These are phyloP conservation scores for Trichoderma sp. DNA, from an alignment of 2,329 filamentous ascomycete species.

Conservation along the genomic window DNA sequence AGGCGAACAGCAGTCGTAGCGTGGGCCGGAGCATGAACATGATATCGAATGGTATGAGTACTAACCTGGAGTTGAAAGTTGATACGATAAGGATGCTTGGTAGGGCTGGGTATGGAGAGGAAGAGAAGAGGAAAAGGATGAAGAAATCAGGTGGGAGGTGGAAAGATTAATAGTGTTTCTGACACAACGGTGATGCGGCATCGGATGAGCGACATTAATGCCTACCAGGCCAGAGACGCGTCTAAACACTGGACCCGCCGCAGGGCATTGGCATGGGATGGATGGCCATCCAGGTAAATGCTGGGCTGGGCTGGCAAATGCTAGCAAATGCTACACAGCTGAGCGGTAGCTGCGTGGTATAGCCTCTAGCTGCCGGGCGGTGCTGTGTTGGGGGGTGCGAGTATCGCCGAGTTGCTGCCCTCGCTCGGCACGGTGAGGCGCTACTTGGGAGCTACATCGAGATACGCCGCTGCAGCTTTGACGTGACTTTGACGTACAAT, in stretches of 20 bases:
- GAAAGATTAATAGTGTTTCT: constrained; percentile 20
- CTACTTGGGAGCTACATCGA: background rate
- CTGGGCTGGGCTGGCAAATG: background rate
- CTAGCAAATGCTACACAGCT: background rate
- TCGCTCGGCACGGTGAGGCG: background rate
- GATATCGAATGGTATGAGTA: background rate
- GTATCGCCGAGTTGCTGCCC: constrained; percentile 1
- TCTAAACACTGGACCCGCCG: background rate
- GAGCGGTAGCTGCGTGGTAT: background rate
- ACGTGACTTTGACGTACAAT: background rate
- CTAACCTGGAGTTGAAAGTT: background rate
- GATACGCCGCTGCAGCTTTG: background rate
- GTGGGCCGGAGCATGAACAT: background rate
- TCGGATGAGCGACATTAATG: constrained; percentile 19
- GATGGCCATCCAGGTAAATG: background rate
- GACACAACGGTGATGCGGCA: constrained; percentile 18
- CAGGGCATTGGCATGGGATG: background rate
- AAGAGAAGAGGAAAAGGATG: background rate
- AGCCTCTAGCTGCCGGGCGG: background rate
- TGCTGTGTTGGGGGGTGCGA: background rate
- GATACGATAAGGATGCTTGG: background rate
- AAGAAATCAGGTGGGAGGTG: constrained; percentile 14
- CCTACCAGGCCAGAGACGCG: background rate
- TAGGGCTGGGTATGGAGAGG: constrained; percentile 4
- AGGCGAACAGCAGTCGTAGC: background rate